Base-by-base conservation (phyloP, 2,329 filamentous ascomycete genomes). In the Monilinia vaccinii-corymbosi region DNA sequence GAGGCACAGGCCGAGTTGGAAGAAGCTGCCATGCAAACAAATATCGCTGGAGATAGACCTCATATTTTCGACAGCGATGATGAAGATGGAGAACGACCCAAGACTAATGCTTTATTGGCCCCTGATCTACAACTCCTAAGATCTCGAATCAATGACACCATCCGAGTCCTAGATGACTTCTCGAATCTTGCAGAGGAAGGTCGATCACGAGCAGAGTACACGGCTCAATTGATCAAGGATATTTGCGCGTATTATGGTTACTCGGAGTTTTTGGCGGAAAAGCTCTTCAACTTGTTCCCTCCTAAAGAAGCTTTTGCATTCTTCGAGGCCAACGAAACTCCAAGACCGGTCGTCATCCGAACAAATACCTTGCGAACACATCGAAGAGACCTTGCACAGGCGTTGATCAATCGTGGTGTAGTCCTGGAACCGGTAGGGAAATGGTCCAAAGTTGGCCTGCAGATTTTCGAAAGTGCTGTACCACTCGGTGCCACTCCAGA, bases 231-330 rank as follows among this genome's bases (percentile, higher is more conserved):
- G 59, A 76, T 97, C 63, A 89, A 91, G 75, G 94, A 99, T 71
- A 89, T 97, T 61, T 97, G 91, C 77, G 84, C 88, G 60, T 99
- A 99, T 79, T 99, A 99, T 73, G 92, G 93, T 62, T 99, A 99
- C 78, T 95, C 89, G 4, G 84, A 88, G 42, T 97, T 88, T 76
- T 81, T 99, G n/a, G 94, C 92, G 5, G 90, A 96, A 75, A 99
- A 97, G 79, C 85, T 99, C 18, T 91, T 92, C 77, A 87, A 88
- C 71, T 84, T 99, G 8, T 97, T 99, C 76, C 85, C 91, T 1
- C 90, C 94, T 0, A 86, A 88, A 68, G 94, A 99, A 77, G 94
- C 94, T 0, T 95, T 97, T 68, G 92, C 92, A 58, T 99, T 99
- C 76, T 97, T 99, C 77, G 94, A 99, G 77, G 93, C 93, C 69